phyloP scores from a whole-genome alignment of 2,329 filamentous ascomycete species.

The Triangularia setosa region DNA sequence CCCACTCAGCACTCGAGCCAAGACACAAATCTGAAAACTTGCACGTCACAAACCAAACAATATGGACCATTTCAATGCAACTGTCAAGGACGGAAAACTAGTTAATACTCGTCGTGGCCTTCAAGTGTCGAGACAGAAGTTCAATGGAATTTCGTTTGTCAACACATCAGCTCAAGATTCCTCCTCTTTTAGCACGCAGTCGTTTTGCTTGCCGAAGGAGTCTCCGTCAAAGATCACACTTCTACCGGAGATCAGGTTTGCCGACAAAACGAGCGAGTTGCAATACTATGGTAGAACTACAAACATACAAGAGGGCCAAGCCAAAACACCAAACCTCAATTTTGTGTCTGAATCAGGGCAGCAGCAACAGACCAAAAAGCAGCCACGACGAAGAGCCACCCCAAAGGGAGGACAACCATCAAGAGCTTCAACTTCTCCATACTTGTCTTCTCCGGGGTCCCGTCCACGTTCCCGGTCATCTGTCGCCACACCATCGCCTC shows the following conservation, averaged over 20 bases:
- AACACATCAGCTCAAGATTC: constrained; percentile 30
- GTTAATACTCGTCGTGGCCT: constrained; percentile 38
- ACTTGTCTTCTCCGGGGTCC: constrained; percentile 2
- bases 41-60: constrained; percentile 15
- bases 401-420: neutral
- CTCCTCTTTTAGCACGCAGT: neutral
- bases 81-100: constrained; percentile 35
- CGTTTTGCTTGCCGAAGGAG: neutral
- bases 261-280: constrained; percentile 21
- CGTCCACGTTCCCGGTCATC: constrained; percentile 9
- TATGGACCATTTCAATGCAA: constrained; percentile 41
- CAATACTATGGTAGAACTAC: neutral
- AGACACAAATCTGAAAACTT: constrained; percentile 6
- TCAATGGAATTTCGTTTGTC: constrained; percentile 38
- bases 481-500: constrained; percentile 6
- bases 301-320: neutral
- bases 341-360: constrained; percentile 9
- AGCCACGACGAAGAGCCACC: constrained; percentile 12
- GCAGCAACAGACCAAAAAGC: constrained; percentile 12
- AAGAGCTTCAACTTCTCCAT: constrained; percentile 10
- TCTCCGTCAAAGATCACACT: constrained; percentile 10
- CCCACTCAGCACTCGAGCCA: neutral
- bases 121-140: constrained; percentile 38
- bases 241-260: constrained; percentile 28
- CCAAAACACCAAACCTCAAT: neutral